Evolutionary conservation across 805 yeast genomes (phyloP).

Genomic region (Nakazawaea molendinolei): DNA sequence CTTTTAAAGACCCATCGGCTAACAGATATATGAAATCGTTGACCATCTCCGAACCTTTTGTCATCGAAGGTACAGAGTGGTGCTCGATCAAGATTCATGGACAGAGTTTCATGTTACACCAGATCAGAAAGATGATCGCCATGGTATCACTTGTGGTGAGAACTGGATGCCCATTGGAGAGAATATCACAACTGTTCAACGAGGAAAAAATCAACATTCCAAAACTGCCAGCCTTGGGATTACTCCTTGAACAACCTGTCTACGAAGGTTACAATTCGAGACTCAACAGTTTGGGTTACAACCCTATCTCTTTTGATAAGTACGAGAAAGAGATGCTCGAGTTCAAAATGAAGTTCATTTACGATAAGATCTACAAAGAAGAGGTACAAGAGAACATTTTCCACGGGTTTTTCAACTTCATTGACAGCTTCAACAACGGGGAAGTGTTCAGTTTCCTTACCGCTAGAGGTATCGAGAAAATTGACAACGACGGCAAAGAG

Average conservation of each 20-base stretch:
- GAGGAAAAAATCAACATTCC: conserved; percentile 80
- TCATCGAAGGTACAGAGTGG: conserved; percentile 95
- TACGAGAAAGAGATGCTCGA: conserved; percentile 69
- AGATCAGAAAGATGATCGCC: conserved; percentile 96
- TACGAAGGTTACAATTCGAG: conserved; percentile 77
- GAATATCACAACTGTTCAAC: conserved; percentile 74
- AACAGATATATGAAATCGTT: conserved; percentile 75
- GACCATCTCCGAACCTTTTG: conserved; percentile 79
- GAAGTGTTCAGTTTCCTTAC: conserved; percentile 55
- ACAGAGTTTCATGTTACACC: conserved; percentile 97
- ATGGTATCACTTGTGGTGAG: conserved; percentile 85
- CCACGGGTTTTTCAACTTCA: conserved; percentile 85
- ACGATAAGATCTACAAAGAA: conserved; percentile 87
- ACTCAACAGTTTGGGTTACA: conserved; percentile 70
- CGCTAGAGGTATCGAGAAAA: conserved; percentile 34
- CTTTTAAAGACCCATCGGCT: conserved; percentile 82
- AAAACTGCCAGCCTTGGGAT: conserved; percentile 94
- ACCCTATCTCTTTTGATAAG: conserved; percentile 59
- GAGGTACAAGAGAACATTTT: conserved; percentile 84
- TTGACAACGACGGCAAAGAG: conserved; percentile 18
- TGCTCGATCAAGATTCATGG: conserved; percentile 93
- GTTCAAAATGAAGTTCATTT: conserved; percentile 82
- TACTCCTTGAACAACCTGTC: conserved; percentile 85
- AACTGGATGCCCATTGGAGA: conserved; percentile 73
- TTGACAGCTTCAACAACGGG: conserved; percentile 69